Percentiles rank a stretch among this genome's conserved stretches.
phyloP scores from a whole-genome alignment of 2,329 filamentous ascomycete genomes.

The Fusarium sp. region DNA sequence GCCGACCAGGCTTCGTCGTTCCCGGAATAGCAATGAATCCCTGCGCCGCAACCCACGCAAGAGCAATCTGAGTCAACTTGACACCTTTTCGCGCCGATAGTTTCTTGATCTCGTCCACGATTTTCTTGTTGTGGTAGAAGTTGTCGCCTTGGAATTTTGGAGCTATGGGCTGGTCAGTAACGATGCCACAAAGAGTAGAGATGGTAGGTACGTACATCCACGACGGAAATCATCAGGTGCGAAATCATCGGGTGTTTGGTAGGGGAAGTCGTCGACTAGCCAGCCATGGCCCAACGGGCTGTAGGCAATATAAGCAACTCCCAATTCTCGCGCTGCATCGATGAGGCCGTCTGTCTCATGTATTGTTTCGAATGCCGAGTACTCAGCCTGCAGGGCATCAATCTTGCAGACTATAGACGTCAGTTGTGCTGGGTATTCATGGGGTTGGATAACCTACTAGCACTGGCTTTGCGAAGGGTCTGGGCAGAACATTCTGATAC shows the following conservation, averaged over 20 bases:
- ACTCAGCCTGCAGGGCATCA: constrained; percentile 16
- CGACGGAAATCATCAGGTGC: constrained; percentile 1
- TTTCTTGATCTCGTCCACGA: constrained; percentile 12
- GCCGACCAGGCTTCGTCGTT: constrained; percentile 1
- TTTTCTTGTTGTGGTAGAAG: constrained; percentile 10
- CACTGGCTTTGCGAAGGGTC: constrained; percentile 10
- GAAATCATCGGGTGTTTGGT: constrained; percentile 8
- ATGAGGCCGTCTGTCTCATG: constrained; percentile 13
- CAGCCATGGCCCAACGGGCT: constrained; percentile 6
- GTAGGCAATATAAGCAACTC: constrained; percentile 6
- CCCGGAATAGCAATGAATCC: constrained; percentile 20
- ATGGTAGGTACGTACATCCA: neutral
- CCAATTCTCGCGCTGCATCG: neutral
- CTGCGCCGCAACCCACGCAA: constrained; percentile 10
- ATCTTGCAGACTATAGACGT: constrained; percentile 7
- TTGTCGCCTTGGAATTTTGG: constrained; percentile 18
- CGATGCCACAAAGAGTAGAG: fast-evolving
- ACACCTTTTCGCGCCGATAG: neutral
- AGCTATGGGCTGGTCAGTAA: neutral
- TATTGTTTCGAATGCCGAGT: constrained; percentile 12
- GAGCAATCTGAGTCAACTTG: constrained; percentile 1
- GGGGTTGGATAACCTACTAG: neutral
- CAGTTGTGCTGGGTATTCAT: fast-evolving
- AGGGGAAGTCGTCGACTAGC: constrained; percentile 6
- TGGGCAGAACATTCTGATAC: constrained; percentile 4